Base-by-base conservation (phyloP, 371 early-diverging fungal genomes). In the Hamiltosporidium magnivora region DNA sequence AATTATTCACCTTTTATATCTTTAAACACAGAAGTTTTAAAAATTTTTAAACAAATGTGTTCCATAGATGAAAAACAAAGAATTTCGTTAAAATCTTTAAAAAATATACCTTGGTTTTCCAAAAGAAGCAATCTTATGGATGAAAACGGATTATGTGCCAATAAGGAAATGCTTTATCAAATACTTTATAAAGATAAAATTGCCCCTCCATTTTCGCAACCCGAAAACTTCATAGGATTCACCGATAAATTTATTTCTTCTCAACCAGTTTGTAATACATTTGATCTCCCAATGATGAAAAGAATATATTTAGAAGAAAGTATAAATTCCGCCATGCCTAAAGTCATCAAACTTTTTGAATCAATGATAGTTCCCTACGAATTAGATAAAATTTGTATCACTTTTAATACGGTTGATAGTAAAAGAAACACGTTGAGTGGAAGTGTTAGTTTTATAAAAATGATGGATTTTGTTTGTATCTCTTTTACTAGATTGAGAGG, bases 361-460 rank as follows among this genome's bases (percentile, higher is more conserved):
- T 25, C 25, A 25, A 25, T 25, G 25, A 25, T 25, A 25, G 25
- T 25, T 25, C 25, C 25, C 25, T 25, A 25, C 25, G 25, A 25
- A 25, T 25, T 25, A 25, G 25, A 25, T 25, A 25, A 25, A 0
- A 43, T 58, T 25, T 36, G 4, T 53, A 60, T 55, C 3, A 49
- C 63, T 3, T 80, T 79, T 68, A 62, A 36, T n/a, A 80, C 81
- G 25, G 67, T 71, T 37, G 81, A 79, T 53, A 61, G 69, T 9
- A 64, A 66, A 54, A 64, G 77, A 56, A 69, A 67, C n/a, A 44
- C 52, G 6, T 68, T 80, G n/a, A 67, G 42, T 37, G 81, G 81
- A 42, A 71, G 76, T 42, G 44, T 80, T 9, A 41, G 46, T 25
- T 37, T 70, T 40, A 71, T 63, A 44, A 67, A 65, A 25, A 46